These are phyloP conservation scores for Perilla frutescens DNA, from an alignment of 257 asterid species.

Conservation along the genomic window DNA sequence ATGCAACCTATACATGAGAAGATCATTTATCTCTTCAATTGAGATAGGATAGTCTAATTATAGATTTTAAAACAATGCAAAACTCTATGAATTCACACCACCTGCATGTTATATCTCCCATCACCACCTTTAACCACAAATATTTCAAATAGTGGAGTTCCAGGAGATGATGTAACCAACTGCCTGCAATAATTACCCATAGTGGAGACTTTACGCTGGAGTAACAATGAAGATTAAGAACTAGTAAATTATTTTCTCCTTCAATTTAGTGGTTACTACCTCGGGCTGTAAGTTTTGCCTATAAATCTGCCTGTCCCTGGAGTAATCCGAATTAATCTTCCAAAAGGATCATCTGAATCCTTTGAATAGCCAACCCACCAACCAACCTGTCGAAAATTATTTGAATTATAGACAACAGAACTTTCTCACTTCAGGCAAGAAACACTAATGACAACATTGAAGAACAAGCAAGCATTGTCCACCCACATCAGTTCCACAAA, in stretches of 20 bases:
- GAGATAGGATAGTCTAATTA: not conserved
- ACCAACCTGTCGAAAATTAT: constrained; percentile 67
- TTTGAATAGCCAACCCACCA: constrained; percentile 99
- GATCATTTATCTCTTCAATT: constrained; percentile 22
- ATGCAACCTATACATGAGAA: constrained; percentile 66
- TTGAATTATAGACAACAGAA: constrained; percentile 30
- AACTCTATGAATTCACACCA: constrained; percentile 31
- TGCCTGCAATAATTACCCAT: constrained; percentile 64
- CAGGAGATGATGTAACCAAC: constrained; percentile 84
- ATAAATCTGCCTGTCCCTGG: constrained; percentile 91
- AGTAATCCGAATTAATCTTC: constrained; percentile 79
- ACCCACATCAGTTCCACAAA: not conserved
- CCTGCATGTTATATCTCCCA: constrained; percentile 79
- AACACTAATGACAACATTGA: constrained; percentile 6
- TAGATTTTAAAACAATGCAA: constrained; percentile 13
- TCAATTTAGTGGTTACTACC: constrained; percentile 50
- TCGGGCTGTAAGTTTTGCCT: constrained; percentile 89
- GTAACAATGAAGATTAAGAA: constrained; percentile 21
- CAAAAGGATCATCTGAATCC: constrained; percentile 90
- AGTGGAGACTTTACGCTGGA: constrained; percentile 26
- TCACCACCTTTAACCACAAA: constrained; percentile 83
- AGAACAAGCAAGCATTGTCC: constrained; percentile 18
- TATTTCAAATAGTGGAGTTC: constrained; percentile 91
- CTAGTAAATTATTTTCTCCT: not conserved
- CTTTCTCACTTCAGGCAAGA: constrained; percentile 18